Evolutionary conservation across 139 green algal species (phyloP).

Genomic region (Penium margaritaceum): DNA sequence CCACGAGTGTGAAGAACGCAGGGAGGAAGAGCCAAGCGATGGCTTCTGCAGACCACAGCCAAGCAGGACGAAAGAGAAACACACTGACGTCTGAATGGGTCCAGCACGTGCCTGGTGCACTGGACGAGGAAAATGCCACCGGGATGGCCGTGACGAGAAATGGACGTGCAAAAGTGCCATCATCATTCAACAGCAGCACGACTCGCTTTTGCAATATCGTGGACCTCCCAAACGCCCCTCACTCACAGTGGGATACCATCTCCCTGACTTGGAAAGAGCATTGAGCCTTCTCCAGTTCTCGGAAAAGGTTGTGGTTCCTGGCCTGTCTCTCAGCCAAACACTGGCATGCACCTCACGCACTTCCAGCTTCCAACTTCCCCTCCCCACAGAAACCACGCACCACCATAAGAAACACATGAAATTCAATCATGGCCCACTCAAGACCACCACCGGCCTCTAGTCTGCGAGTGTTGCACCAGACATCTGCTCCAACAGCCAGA

Average conservation of each 20-base stretch:
- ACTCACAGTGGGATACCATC: too few relatives aligned
- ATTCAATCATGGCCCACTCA: too few relatives aligned
- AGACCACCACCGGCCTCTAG: too few relatives aligned
- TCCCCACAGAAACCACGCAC: too few relatives aligned
- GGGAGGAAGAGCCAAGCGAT: constrained; percentile 1
- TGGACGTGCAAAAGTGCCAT: neutral
- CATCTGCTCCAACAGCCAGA: constrained; percentile 5
- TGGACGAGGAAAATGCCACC: neutral
- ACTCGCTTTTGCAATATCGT: neutral
- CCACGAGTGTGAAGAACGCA: neutral
- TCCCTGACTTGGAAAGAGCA: too few relatives aligned
- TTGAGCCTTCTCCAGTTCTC: too few relatives aligned
- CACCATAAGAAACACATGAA: too few relatives aligned
- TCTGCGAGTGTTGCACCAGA: too few relatives aligned
- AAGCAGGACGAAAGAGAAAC: neutral
- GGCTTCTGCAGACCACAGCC: neutral
- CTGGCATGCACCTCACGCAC: too few relatives aligned
- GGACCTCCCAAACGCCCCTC: neutral
- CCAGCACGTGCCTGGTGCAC: neutral
- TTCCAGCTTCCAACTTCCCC: too few relatives aligned
- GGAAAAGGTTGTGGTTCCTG: too few relatives aligned
- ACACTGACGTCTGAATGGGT: neutral
- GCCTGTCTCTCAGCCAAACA: too few relatives aligned
- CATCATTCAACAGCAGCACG: neutral
- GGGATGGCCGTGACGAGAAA: neutral